Percentiles rank a stretch among this genome's conserved stretches.
Evolutionary conservation across 768 basidiomycete species (phyloP).

Genomic region (Mycena amicta): DNA sequence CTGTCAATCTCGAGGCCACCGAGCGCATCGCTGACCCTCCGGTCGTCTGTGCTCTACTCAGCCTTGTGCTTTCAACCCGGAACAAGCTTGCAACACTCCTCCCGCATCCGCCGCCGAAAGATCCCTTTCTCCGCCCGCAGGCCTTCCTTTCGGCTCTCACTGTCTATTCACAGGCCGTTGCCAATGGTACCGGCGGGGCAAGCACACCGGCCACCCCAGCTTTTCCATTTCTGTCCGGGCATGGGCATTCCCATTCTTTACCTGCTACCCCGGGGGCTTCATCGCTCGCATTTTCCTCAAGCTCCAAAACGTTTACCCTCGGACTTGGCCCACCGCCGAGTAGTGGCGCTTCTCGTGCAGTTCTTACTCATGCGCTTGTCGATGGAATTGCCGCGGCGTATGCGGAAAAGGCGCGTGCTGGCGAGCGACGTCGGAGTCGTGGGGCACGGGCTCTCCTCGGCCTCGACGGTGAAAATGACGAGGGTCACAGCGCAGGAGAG

Average conservation of each 20-base stretch:
- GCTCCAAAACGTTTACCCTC: constrained; percentile 20
- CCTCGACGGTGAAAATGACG: constrained; percentile 32
- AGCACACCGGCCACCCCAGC: constrained; percentile 24
- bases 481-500: constrained; percentile 29
- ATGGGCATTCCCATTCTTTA: constrained; percentile 6
- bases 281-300: constrained; percentile 20
- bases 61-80: constrained; percentile 64
- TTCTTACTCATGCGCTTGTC: constrained; percentile 49
- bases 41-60: constrained; percentile 70
- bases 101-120: constrained; percentile 57
- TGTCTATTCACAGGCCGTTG: constrained; percentile 34
- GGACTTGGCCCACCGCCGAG: constrained; percentile 16
- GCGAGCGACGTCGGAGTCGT: constrained; percentile 63
- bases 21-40: constrained; percentile 76
- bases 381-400: constrained; percentile 51
- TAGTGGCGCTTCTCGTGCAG: constrained; percentile 26
- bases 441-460: constrained; percentile 52
- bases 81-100: constrained; percentile 68
- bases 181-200: constrained; percentile 5
- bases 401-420: constrained; percentile 45
- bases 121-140: constrained; percentile 76
- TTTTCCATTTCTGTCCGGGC: constrained; percentile 23
- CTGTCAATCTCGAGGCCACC: constrained; percentile 67
- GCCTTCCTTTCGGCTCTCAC: constrained; percentile 55
- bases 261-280: constrained; percentile 12